Evolutionary conservation across 345 rosid species (phyloP).

Genomic region (Camelina laxa): DNA sequence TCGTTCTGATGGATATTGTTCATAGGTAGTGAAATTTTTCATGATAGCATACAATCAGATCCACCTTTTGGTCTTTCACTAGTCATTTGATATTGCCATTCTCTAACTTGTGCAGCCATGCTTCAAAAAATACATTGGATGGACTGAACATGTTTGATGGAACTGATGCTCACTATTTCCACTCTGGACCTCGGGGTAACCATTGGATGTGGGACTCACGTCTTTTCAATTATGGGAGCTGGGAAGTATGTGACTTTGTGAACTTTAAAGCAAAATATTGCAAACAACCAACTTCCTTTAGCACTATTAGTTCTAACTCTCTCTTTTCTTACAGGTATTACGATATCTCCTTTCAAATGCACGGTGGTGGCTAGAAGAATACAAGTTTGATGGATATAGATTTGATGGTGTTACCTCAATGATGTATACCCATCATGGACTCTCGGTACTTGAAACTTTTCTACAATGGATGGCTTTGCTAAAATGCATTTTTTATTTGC

Average conservation of each 20-base stretch:
- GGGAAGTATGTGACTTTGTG: constrained; percentile 76
- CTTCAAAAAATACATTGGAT: constrained; percentile 89
- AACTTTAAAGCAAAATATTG: constrained; percentile 19
- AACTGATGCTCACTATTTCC: constrained; percentile 90
- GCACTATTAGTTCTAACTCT: constrained; percentile 24
- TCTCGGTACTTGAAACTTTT: constrained; percentile 57
- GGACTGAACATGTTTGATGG: constrained; percentile 99
- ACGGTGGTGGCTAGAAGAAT: constrained; percentile 99
- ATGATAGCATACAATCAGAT: constrained; percentile 19
- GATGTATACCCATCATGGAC: constrained; percentile 99
- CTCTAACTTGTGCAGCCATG: constrained; percentile 61
- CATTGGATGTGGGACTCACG: constrained; percentile 99
- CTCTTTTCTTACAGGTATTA: constrained; percentile 57
- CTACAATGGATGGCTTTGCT: constrained; percentile 3
- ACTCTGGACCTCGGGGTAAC: constrained; percentile 85
- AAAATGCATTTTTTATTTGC: neutral
- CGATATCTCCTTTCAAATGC: constrained; percentile 96
- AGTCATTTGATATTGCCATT: constrained; percentile 2
- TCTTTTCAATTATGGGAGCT: constrained; percentile 96
- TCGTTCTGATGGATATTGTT: constrained; percentile 98
- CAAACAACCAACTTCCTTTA: constrained; percentile 19
- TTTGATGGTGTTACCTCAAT: constrained; percentile 99
- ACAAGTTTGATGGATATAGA: constrained; percentile 93
- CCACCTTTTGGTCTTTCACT: constrained; percentile 28
- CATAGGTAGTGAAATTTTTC: constrained; percentile 64